Base-by-base conservation (phyloP, 495 filamentous ascomycete species). In the Penicillium psychrofluorescens region DNA sequence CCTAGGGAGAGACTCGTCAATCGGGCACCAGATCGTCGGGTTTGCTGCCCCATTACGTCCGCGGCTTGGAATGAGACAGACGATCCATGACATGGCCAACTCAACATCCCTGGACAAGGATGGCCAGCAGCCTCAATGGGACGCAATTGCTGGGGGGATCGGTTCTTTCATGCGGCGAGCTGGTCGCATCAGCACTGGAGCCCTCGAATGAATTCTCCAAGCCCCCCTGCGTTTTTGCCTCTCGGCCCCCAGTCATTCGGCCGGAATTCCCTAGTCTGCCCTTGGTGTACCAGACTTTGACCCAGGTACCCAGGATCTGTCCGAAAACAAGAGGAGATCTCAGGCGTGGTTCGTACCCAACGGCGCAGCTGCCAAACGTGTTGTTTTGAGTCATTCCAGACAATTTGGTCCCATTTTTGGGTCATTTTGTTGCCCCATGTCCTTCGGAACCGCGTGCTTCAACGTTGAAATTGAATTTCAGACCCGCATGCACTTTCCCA, bases 401-500 rank as follows among this genome's bases (percentile, higher is more conserved):
- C 34, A n/a, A 15, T 15, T 43, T 31, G 45, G 36, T 43, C 40
- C 38, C 28, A 31, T 40, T 6, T 4, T 28, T 29, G 36, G 30
- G 45, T 15, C 14, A 52, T 48, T 53, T 46, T 50, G 35, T 22
- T 6, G 22, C 22, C 22, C 36, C 32, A 30, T 44, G 41, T 14
- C 43, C 43, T 46, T 31, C 30, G 38, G 15, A 10, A 38, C 41
- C 40, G 40, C 45, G 41, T 52, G 9, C 38, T 43, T 46, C 49
- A 66, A 72, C 66, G 67, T 71, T 70, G 56, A 56, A 70, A 61
- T 72, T 70, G 64, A 45, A 68, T 69, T 67, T 40, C 29, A 43
- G 62, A 62, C 66, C 66, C 67, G 64, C 64, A 58, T 67, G 55
- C 56, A 60, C 42, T 55, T 55, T 63, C 63, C 57, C 69, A 64